Evolutionary conservation across 768 basidiomycete genomes (phyloP).

Genomic region (Tulasnella calospora): DNA sequence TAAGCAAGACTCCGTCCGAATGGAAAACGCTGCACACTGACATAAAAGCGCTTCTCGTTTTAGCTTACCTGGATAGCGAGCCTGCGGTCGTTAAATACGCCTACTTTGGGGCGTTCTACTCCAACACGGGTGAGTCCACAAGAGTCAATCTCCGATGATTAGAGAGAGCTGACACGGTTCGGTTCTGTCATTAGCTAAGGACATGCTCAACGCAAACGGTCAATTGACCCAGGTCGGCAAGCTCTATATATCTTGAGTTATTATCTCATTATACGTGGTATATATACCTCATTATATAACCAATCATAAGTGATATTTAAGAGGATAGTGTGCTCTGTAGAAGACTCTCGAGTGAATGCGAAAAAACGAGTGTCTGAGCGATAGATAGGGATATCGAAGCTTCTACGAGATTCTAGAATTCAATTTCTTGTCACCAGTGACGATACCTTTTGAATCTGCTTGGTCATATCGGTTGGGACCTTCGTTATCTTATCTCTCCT

Average conservation of each 20-base stretch:
- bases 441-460: too few relatives aligned
- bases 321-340: background rate
- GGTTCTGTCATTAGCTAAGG: background rate
- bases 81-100: slow-evolving; percentile 15
- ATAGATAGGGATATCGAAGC: background rate
- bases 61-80: slow-evolving; percentile 6
- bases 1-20: background rate
- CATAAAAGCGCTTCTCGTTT: background rate
- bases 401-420: too few relatives aligned
- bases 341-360: background rate
- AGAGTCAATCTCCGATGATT: background rate
- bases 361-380: too few relatives aligned
- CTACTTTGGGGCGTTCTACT: slow-evolving; percentile 17
- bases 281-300: background rate
- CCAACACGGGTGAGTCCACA: background rate
- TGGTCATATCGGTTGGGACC: background rate
- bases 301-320: background rate
- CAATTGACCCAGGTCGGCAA: slow-evolving; percentile 5
- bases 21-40: background rate
- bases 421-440: too few relatives aligned
- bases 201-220: slow-evolving; percentile 16
- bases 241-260: slow-evolving; percentile 14
- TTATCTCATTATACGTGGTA: background rate
- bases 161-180: background rate
- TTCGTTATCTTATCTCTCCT: background rate